Percentiles rank a stretch among this genome's conserved stretches.
These are phyloP conservation scores for Magnusiomyces tetraspermus DNA, from an alignment of 1,139 yeast species.

Conservation along the genomic window DNA sequence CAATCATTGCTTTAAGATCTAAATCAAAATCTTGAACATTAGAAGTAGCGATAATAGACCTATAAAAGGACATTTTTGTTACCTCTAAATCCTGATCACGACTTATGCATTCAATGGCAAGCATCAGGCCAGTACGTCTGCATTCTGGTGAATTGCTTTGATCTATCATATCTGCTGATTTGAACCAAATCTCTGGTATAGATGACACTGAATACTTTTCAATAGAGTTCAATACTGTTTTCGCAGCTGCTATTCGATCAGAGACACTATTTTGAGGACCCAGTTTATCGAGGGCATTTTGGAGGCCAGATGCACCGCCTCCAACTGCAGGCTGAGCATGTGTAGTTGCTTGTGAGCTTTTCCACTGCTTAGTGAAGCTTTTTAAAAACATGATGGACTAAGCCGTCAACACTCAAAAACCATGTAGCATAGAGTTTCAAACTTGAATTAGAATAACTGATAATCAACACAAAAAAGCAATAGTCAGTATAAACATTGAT, in stretches of 20 bases:
- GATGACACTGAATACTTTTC: conserved; percentile 47
- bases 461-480: too few species aligned
- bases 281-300: conserved; percentile 24
- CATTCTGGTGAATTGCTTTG: conserved; percentile 36
- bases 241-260: conserved; percentile 46
- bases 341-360: background rate
- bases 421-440: too few species aligned
- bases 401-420: too few species aligned
- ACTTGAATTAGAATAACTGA: too few species aligned
- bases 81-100: conserved; percentile 44
- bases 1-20: conserved; percentile 44
- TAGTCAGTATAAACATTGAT: too few species aligned
- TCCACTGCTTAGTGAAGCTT: background rate
- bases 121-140: conserved; percentile 45
- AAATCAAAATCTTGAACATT: conserved; percentile 46
- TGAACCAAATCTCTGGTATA: conserved; percentile 69
- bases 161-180: conserved; percentile 49
- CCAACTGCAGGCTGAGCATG: background rate
- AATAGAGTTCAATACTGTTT: conserved; percentile 42
- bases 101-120: conserved; percentile 48
- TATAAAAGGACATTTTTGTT: conserved; percentile 47
- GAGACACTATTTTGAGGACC: conserved; percentile 33
- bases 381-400: background rate
- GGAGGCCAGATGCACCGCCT: background rate
- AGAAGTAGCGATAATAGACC: conserved; percentile 47